Conservation (phyloP, 2,329 filamentous ascomycete genomes). For the Penicillium sp. region DNA sequence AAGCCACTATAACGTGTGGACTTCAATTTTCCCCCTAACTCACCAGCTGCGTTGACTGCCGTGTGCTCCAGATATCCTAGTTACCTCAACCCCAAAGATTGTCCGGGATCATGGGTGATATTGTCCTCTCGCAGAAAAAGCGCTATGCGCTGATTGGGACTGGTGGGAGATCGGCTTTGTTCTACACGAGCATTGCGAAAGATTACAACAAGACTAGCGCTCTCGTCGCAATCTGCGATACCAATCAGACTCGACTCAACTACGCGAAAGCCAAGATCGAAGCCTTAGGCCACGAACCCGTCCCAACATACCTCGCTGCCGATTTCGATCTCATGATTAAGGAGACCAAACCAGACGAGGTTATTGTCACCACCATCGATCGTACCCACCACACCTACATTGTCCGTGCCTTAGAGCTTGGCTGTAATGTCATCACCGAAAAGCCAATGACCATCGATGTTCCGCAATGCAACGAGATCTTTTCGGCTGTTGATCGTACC, state of each 20-base stretch:
- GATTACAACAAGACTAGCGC: constrained; percentile 14
- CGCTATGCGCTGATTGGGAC: constrained; percentile 28
- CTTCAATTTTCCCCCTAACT: too few relatives aligned
- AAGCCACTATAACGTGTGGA: not conserved
- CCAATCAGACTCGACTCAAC: constrained; percentile 18
- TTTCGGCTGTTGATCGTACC: constrained; percentile 53
- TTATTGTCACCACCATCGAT: constrained; percentile 63
- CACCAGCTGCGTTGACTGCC: not conserved
- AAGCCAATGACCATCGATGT: constrained; percentile 65
- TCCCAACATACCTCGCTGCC: constrained; percentile 54
- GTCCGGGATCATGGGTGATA: not conserved
- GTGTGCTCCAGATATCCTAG: not conserved
- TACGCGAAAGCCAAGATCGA: constrained; percentile 15
- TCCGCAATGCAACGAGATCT: constrained; percentile 53
- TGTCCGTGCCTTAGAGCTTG: constrained; percentile 56
- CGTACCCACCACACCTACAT: constrained; percentile 61
- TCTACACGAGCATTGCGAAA: constrained; percentile 16
- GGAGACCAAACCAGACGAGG: constrained; percentile 57
- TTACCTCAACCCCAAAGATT: too few relatives aligned
- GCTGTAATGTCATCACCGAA: constrained; percentile 60
- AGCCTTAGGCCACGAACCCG: constrained; percentile 44
- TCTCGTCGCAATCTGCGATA: constrained; percentile 18
- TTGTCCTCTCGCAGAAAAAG: constrained; percentile 15
- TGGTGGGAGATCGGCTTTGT: constrained; percentile 19
- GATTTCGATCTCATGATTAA: constrained; percentile 58